Evolutionary conservation across 83 land plant species (phyloP).

Genomic region (Diphasiastrum complanatum): DNA sequence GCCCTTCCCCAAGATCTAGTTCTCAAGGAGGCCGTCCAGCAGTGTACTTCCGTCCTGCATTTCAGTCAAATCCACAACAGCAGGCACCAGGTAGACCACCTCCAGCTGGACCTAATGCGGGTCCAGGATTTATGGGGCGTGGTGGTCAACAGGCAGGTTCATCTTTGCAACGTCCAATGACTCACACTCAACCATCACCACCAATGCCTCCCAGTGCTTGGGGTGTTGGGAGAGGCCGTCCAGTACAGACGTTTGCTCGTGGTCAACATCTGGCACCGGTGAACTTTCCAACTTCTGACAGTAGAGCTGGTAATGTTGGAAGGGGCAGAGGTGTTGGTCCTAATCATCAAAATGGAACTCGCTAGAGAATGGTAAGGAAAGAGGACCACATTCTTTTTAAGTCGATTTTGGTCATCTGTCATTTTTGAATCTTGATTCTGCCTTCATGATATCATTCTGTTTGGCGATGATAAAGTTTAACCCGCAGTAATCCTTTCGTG

Average conservation of each 20-base stretch:
- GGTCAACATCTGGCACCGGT: neutral
- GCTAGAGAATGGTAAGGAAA: neutral
- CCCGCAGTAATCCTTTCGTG: no score
- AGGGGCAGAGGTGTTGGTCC: neutral
- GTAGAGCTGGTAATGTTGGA: neutral
- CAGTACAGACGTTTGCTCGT: neutral
- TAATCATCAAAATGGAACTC: neutral
- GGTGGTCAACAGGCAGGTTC: neutral
- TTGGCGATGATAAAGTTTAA: no score
- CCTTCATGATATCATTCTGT: no score
- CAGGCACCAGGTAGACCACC: neutral
- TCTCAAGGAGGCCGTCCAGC: neutral
- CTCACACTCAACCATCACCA: no score
- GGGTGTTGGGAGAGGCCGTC: neutral
- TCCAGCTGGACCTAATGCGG: neutral
- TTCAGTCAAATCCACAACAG: neutral
- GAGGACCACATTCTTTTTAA: no score
- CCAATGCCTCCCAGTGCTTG: conserved; percentile 5
- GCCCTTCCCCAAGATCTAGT: neutral
- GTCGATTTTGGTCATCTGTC: no score
- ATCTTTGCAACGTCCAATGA: no score
- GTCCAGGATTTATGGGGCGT: conserved; percentile 5
- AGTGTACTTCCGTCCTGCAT: neutral
- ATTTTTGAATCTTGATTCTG: no score
- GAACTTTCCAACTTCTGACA: neutral